Percentiles rank a stretch among this genome's conserved stretches.
Evolutionary conservation across 768 basidiomycete genomes (phyloP).

Genomic region (Rubroboletus pulcherrimus): DNA sequence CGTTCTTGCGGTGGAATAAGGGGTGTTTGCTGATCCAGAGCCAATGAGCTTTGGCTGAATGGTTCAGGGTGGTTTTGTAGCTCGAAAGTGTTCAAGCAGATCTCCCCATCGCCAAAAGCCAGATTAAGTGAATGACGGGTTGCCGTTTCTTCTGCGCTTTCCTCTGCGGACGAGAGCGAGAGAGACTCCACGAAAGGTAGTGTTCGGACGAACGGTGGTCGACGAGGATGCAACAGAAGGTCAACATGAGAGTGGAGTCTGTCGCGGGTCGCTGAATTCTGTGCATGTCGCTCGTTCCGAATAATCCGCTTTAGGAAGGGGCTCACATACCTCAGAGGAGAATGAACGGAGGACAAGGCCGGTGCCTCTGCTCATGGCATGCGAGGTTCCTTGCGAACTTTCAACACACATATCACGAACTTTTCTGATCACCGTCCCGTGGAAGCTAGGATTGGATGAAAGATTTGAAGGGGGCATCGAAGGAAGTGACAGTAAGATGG

Average conservation of each 20-base stretch:
- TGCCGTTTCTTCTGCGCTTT: conserved; percentile 58
- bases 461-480: conserved; percentile 51
- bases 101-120: conserved; percentile 13
- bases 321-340: conserved; percentile 30
- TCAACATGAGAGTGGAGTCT: conserved; percentile 44
- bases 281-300: conserved; percentile 1
- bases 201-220: conserved; percentile 70
- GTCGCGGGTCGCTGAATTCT: conserved; percentile 16
- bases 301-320: not conserved
- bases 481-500: conserved; percentile 54
- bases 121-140: conserved; percentile 42
- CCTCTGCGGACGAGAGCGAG: conserved; percentile 59
- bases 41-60: not conserved
- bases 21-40: not conserved
- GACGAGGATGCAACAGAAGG: conserved; percentile 70
- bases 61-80: not conserved
- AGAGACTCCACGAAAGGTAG: conserved; percentile 61
- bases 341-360: conserved; percentile 50
- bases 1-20: not conserved
- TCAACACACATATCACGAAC: conserved; percentile 48
- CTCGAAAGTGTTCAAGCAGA: not conserved
- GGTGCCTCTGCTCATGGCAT: conserved; percentile 58
- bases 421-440: conserved; percentile 40
- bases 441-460: conserved; percentile 51
- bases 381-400: conserved; percentile 51